Evolutionary conservation across 2,329 filamentous ascomycete genomes (phyloP).

Genomic region (Stachybotrys chartarum): DNA sequence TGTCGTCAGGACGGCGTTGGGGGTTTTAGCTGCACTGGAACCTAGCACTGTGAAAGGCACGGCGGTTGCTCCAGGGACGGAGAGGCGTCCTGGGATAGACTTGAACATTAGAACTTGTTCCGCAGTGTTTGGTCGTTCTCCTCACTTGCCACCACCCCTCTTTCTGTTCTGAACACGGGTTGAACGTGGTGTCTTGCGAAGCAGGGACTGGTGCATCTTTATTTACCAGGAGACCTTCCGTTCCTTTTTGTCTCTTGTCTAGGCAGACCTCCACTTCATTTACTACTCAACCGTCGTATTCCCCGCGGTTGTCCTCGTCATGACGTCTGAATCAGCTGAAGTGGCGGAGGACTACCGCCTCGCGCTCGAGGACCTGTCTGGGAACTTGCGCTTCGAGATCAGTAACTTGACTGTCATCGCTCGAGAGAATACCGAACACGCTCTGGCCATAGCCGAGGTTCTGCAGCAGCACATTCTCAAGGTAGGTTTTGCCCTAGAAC

Average conservation of each 20-base stretch:
- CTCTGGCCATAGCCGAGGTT: conserved; percentile 83
- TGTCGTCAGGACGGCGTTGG: background rate
- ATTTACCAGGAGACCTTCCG: no score
- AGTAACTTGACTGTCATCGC: conserved; percentile 96
- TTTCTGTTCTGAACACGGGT: background rate
- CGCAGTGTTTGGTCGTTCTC: background rate
- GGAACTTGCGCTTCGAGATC: conserved; percentile 91
- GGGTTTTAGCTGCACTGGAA: background rate
- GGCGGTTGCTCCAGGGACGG: background rate
- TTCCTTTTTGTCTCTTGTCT: background rate
- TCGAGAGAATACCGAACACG: conserved; percentile 94
- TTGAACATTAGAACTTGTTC: conserved; percentile 1
- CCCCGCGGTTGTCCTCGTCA: conserved; percentile 18
- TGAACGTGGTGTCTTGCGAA: background rate
- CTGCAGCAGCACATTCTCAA: conserved; percentile 90
- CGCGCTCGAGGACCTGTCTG: conserved; percentile 82
- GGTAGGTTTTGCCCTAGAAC: conserved; percentile 50
- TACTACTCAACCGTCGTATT: background rate
- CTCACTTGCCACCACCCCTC: background rate
- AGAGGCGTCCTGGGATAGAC: background rate
- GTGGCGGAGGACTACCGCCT: conserved; percentile 93
- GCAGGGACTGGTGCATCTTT: no score
- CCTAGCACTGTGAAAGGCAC: background rate
- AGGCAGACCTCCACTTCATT: background rate
- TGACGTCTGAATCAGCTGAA: conserved; percentile 61